Evolutionary conservation across 2,329 filamentous ascomycete species (phyloP), one percentile per base, ranked within the genome.

Genomic region (Microsporum ferrugineum): DNA sequence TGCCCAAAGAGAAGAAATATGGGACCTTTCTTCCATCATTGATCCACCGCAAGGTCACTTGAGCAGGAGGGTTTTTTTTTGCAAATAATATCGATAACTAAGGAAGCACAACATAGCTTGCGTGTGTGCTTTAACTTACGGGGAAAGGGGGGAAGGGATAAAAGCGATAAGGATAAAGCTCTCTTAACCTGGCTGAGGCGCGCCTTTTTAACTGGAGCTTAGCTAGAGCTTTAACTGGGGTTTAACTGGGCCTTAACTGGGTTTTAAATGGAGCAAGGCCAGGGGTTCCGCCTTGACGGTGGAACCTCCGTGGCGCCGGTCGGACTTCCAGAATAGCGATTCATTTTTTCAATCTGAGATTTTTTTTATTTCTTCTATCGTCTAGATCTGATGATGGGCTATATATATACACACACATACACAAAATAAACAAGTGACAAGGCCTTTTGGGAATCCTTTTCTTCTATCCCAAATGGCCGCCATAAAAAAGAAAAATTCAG

Each of bases 31-130:
- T 34, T 36, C 51, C 51, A 55, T 55, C 6, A n/a, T 34, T 55
- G 51, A 55, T 55, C 51, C 51, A 55, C 51, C n/a, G 31, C 10
- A n/a, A 36, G 29, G 51, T 55, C 51, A 55, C 51, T 55, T 55
- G 51, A 55, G 51, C 51, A 6, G 43, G 23, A 47, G 5, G 14
- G 43, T 3, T 47, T 23, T 23, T 23, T 17, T 47, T 23, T 47
- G 4, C 6, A 47, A 23, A 12, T 12, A 29, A 14, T 27, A 43
- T n/a, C n/a, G 4, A 6, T 5, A 29, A 8, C 27, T 29, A 47
- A 47, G 7, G 27, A 47, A 3, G 6, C 23, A 10, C 23, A 51
- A 23, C 7, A 51, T 51, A 7, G 23, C 43, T 10, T 36, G 34
- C 34, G 38, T 12, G 38, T 23, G 17, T 23, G 17, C 1, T 23